Conservation (phyloP, 805 yeast genomes). For the Danielozyma ontarioensis region DNA sequence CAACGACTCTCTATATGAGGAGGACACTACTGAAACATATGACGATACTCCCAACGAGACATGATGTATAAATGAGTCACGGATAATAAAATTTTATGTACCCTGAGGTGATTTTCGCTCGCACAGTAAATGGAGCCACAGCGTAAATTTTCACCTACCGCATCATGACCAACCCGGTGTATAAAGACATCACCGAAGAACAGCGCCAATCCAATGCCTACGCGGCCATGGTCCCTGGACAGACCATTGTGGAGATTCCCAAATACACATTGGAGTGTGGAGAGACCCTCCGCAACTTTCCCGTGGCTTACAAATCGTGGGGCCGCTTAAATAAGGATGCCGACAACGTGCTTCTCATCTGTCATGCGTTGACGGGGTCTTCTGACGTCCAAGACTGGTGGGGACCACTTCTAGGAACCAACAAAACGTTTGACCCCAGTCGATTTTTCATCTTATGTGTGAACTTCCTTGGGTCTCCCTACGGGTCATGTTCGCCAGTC, state of each 20-base stretch:
- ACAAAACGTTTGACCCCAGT: slow-evolving; percentile 85
- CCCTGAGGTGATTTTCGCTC: no score
- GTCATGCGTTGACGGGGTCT: slow-evolving; percentile 95
- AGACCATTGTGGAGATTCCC: slow-evolving; percentile 75
- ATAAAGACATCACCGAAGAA: slow-evolving; percentile 36
- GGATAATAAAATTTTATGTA: no score
- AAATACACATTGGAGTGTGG: slow-evolving; percentile 77
- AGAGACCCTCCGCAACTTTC: slow-evolving; percentile 63
- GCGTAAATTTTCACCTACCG: no score
- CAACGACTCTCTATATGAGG: no score
- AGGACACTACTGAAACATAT: no score
- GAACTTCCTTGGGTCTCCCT: slow-evolving; percentile 94
- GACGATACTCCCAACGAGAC: no score
- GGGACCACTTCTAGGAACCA: slow-evolving; percentile 90
- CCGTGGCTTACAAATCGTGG: slow-evolving; percentile 96
- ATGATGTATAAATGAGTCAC: no score
- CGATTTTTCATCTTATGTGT: slow-evolving; percentile 82
- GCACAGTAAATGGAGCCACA: no score
- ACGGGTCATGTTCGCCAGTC: slow-evolving; percentile 91
- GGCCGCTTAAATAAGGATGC: slow-evolving; percentile 68
- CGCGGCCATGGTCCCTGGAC: slow-evolving; percentile 65
- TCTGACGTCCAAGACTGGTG: slow-evolving; percentile 97
- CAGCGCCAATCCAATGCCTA: slow-evolving; percentile 60
- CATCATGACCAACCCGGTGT: slow-evolving; percentile 14
- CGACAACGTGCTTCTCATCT: slow-evolving; percentile 80